A percentile compares a stretch with the other conserved stretches of the same genome.
Conservation (phyloP, 2,329 filamentous ascomycete genomes). For the Colletotrichum lupini region DNA sequence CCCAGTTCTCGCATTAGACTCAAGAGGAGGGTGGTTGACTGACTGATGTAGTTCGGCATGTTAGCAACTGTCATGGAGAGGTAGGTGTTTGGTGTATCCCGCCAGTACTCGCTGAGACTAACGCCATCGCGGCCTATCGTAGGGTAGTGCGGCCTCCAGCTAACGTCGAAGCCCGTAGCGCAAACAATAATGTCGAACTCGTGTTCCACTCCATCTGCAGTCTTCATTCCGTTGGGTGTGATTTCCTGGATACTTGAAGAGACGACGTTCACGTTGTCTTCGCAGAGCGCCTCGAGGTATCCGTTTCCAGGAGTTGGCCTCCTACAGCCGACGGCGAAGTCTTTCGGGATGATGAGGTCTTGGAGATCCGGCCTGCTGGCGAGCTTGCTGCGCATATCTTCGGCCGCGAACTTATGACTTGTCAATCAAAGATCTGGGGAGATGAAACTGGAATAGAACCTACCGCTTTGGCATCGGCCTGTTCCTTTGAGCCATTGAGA, state of each 20-base stretch:
- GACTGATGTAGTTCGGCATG: conserved; percentile 42
- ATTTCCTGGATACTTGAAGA: conserved; percentile 39
- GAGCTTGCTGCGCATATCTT: conserved; percentile 55
- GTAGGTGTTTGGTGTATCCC: conserved; percentile 39
- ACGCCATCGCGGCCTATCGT: conserved; percentile 38
- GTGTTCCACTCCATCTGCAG: conserved; percentile 40
- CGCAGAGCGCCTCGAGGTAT: conserved; percentile 42
- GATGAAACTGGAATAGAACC: neutral
- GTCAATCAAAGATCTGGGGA: neutral
- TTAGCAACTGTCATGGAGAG: conserved; percentile 38
- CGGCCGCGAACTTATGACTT: conserved; percentile 11
- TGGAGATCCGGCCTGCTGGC: conserved; percentile 53
- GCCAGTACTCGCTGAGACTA: conserved; percentile 37
- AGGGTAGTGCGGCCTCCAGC: conserved; percentile 37
- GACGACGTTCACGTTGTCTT: conserved; percentile 41
- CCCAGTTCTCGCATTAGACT: neutral
- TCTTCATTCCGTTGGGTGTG: conserved; percentile 43
- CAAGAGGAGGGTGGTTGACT: neutral
- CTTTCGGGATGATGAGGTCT: conserved; percentile 54
- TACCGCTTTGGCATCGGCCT: conserved; percentile 46
- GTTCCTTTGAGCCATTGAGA: conserved; percentile 58
- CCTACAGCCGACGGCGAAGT: conserved; percentile 37
- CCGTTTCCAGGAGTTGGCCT: conserved; percentile 42
- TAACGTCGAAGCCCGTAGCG: conserved; percentile 47
- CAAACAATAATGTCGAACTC: conserved; percentile 47